These are phyloP conservation scores for Parasitella parasitica DNA, from an alignment of 371 early-diverging fungal species.

Conservation along the genomic window DNA sequence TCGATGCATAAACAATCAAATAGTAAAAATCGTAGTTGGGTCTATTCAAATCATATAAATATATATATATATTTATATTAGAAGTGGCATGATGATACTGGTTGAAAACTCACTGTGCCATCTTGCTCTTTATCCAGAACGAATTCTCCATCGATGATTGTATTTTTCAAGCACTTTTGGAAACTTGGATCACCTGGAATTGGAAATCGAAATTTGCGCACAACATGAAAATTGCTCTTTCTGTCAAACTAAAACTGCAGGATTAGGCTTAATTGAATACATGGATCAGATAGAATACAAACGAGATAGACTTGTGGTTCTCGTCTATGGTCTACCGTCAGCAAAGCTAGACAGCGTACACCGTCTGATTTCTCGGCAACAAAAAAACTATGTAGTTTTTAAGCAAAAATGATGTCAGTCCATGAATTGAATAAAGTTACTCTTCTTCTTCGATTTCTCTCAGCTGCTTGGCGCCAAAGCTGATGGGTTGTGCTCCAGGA, in stretches of 20 bases:
- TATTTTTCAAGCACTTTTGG: conserved; percentile 63
- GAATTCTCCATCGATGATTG: conserved; percentile 93
- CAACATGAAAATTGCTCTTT: conserved; percentile 76
- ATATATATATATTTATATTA: no score
- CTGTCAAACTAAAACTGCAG: conserved; percentile 73
- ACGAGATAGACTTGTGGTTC: conserved; percentile 70
- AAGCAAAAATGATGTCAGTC: background rate
- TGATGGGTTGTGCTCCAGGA: conserved; percentile 96
- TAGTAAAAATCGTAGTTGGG: conserved; percentile 53
- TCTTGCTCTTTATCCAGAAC: conserved; percentile 71
- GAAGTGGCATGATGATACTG: no score
- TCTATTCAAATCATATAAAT: conserved; percentile 15
- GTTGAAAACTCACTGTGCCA: conserved; percentile 54
- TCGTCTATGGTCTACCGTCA: conserved; percentile 43
- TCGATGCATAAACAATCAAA: conserved; percentile 79
- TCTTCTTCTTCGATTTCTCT: conserved; percentile 76
- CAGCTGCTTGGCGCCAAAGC: conserved; percentile 73
- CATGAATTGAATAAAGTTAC: conserved; percentile 56
- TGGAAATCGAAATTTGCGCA: conserved; percentile 72
- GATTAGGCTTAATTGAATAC: background rate
- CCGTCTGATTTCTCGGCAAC: conserved; percentile 99
- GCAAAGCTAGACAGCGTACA: conserved; percentile 81
- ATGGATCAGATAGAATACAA: background rate
- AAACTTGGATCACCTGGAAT: conserved; percentile 46
- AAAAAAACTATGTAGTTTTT: conserved; percentile 64